Evolutionary conservation across 2,329 filamentous ascomycete species (phyloP), one percentile per base, ranked within the genome.

Genomic region (Eutypella sp.): DNA sequence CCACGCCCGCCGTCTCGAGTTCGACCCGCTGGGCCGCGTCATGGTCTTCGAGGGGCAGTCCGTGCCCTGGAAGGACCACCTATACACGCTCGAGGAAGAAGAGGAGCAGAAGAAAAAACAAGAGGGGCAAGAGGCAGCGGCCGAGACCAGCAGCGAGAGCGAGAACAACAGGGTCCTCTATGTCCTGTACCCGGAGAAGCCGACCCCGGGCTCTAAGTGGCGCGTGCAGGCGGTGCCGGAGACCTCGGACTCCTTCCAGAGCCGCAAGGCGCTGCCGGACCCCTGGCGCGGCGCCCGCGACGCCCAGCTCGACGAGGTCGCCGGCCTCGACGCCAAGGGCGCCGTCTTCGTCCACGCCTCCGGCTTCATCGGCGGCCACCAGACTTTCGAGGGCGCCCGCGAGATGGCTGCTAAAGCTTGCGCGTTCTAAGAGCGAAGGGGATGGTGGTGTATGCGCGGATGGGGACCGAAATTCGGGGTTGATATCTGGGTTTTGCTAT

Each of bases 301-400:
- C 62, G 84, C 86, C 57, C 83, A 91, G 67, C 74, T 99, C 44
- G 89, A 92, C 66, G 77, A 79, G 56, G 75, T 90, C 15, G 71
- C 78, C 20, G 82, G 84, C 29, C 74, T 89, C 22, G 72, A 74
- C 5, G 89, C 89, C 23, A 72, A 74, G 5, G 89, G 91, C 6
- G 84, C 88, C 51, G 84, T 99, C 23, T 99, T 99, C 65, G 87
- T 96, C 24, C 93, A 99, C 65, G 91, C 91, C 3, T 85, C 86
- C 44, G 93, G 93, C 23, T 99, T 99, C 70, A 97, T 97, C 62
- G 93, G 93, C 16, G 93, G 93, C 2, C 95, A 96, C 69, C 85
- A 87, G 75, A 95, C 87, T 0, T 93, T 87, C 59, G 89, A 95
- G 50, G 93, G 93, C 24, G 91, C 83, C 22, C 78, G 89, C 64